These are phyloP conservation scores for Erigeron philadelphicus DNA, from an alignment of 140 eudicot genomes.

Conservation along the genomic window DNA sequence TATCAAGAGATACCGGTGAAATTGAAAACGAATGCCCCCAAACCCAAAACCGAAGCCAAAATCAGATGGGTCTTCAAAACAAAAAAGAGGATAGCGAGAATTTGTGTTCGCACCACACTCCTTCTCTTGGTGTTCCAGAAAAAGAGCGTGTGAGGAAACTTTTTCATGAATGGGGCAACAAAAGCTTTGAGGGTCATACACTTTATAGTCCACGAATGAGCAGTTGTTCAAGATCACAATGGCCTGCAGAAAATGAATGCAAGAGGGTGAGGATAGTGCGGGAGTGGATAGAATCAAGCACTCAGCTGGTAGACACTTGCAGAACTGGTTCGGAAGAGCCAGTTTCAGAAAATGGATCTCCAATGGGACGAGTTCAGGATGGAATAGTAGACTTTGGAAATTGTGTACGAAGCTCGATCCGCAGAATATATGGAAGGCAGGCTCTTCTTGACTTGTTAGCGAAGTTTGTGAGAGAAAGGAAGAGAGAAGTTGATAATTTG, in stretches of 20 bases:
- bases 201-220: conserved; percentile 25
- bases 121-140: conserved; percentile 22
- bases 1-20: conserved; percentile 13
- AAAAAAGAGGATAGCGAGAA: conserved; percentile 2
- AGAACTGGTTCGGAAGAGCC: conserved; percentile 38
- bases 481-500: conserved; percentile 50
- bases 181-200: conserved; percentile 29
- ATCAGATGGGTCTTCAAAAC: conserved; percentile 8
- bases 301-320: conserved; percentile 41
- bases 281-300: conserved; percentile 54
- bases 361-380: conserved; percentile 41
- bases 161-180: conserved; percentile 30
- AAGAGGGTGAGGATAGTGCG: conserved; percentile 68
- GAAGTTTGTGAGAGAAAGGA: conserved; percentile 54
- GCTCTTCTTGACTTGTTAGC: conserved; percentile 65
- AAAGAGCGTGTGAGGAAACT: conserved; percentile 26
- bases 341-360: conserved; percentile 39
- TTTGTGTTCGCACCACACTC: not conserved
- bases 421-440: conserved; percentile 75
- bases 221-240: conserved; percentile 40
- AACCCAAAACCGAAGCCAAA: conserved; percentile 8
- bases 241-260: conserved; percentile 48
- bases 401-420: conserved; percentile 42
- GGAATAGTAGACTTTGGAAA: conserved; percentile 30
- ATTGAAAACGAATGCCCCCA: conserved; percentile 24